Conservation (phyloP, 2,329 filamentous ascomycete genomes). For the Rhynchosporium graminicola region DNA sequence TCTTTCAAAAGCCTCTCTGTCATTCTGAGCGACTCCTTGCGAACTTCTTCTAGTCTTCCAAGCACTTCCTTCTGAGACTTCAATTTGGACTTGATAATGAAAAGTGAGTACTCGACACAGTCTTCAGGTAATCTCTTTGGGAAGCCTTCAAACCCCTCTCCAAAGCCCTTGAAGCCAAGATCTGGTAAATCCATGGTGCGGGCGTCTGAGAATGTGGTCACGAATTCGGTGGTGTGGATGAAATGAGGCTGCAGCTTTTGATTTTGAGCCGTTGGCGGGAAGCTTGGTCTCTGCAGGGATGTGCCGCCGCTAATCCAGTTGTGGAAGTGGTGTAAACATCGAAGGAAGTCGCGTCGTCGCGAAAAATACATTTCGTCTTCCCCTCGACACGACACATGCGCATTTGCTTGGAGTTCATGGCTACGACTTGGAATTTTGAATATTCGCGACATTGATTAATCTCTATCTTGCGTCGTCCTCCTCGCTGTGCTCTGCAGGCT, state of each 20-base stretch:
- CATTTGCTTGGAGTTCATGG: constrained; percentile 38
- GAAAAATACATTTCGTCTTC: constrained; percentile 12
- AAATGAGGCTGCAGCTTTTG: constrained; percentile 17
- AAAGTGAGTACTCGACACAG: constrained; percentile 81
- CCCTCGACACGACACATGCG: constrained; percentile 21
- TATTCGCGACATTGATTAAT: constrained; percentile 30
- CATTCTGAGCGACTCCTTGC: constrained; percentile 68
- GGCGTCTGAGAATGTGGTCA: background rate
- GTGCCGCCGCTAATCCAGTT: constrained; percentile 19
- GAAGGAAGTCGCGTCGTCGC: constrained; percentile 31
- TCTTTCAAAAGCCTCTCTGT: constrained; percentile 66
- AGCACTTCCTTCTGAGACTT: constrained; percentile 57
- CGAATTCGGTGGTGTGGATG: background rate
- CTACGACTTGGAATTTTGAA: constrained; percentile 30
- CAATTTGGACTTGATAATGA: constrained; percentile 62
- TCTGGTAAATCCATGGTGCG: constrained; percentile 43
- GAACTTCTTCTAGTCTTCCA: constrained; percentile 67
- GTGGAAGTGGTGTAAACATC: constrained; percentile 31
- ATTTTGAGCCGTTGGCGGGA: constrained; percentile 3
- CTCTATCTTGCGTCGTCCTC: constrained; percentile 21
- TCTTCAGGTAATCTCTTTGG: constrained; percentile 76
- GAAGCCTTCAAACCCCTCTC: constrained; percentile 58
- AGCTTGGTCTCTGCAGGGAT: constrained; percentile 18
- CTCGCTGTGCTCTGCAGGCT: constrained; percentile 28
- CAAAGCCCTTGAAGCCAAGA: constrained; percentile 65